Base-by-base conservation (phyloP, 169 alveolate genomes). In the Besnoitia besnoiti region DNA sequence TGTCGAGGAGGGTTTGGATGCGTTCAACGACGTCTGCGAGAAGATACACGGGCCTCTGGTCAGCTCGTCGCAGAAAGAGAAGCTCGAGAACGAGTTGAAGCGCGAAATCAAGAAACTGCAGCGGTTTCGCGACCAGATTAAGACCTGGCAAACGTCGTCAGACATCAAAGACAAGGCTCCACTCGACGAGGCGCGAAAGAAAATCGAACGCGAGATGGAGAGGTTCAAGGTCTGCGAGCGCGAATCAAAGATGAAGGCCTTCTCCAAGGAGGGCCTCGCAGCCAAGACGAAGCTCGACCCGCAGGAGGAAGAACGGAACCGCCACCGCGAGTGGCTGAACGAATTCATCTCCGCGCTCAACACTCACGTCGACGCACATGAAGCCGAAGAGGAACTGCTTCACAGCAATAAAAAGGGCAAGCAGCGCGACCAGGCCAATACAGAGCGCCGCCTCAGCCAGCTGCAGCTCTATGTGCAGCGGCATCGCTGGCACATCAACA, bases 61-160 rank as follows among this genome's bases (percentile, higher is more conserved):
- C 33, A 39, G 77, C 8, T 10, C 90, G 12, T 33, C 85, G 55
- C 93, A 77, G 59, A 90, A 39, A 42, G 90, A 76, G 46, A 90
- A 90, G 50, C 0, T 59, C 27, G 93, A 90, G 90, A 85, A 35
- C 27, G 94, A 91, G 50, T 42, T 91, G 89, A 91, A 91, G 87
- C 40, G 76, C n/a, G 94, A 91, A 47, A 91, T 91, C 61, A 91
- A 91, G 55, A 91, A 91, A 92, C 75, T 91, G 61, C 94, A 91
- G 89, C 80, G 94, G 75, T 85, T 42, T 14, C 82, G 94, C 0
- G 94, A 91, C 73, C 82, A 50, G 27, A 84, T 91, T 0, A 91
- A 84, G 90, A 51, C 89, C 44, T 91, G 94, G 94, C 77, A 49
- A n/a, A 51, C 76, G 30, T 39, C 51, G 35, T 35, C 90, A 5